These are phyloP conservation scores for Calonectria fujianensis DNA, from an alignment of 2,329 filamentous ascomycete species.

Conservation along the genomic window DNA sequence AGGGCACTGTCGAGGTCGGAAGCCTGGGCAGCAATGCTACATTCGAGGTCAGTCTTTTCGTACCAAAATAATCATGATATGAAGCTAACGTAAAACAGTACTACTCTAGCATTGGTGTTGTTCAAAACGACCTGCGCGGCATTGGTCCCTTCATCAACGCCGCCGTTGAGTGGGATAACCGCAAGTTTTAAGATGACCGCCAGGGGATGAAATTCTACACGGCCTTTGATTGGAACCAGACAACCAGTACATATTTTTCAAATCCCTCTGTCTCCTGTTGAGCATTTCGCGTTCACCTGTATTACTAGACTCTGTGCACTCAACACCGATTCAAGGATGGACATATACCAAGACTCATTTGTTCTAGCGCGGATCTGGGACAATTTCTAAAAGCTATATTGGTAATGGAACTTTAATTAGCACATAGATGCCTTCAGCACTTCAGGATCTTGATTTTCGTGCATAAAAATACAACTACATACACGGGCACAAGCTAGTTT, in stretches of 20 bases:
- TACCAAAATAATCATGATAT: accelerated
- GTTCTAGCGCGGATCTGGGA: neutral
- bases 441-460: neutral
- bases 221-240: neutral
- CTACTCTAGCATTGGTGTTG: slow-evolving; percentile 53
- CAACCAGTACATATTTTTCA: slow-evolving; percentile 9
- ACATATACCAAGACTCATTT: slow-evolving; percentile 4
- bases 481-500: neutral
- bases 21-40: slow-evolving; percentile 69
- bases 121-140: slow-evolving; percentile 56
- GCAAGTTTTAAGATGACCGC: slow-evolving; percentile 15
- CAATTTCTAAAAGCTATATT: neutral
- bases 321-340: neutral
- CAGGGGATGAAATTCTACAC: neutral
- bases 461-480: neutral
- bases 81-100: slow-evolving; percentile 46
- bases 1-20: slow-evolving; percentile 72
- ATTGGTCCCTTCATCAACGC: slow-evolving; percentile 57
- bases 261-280: neutral
- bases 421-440: neutral
- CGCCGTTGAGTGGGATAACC: slow-evolving; percentile 54
- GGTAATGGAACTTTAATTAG: slow-evolving; percentile 4
- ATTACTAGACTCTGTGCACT: slow-evolving; percentile 5
- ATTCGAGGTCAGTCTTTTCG: slow-evolving; percentile 65
- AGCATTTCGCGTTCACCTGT: neutral